Evolutionary conservation across 768 basidiomycete species (phyloP), one percentile per base, ranked within the genome.

Genomic region (Tulasnella sp.): DNA sequence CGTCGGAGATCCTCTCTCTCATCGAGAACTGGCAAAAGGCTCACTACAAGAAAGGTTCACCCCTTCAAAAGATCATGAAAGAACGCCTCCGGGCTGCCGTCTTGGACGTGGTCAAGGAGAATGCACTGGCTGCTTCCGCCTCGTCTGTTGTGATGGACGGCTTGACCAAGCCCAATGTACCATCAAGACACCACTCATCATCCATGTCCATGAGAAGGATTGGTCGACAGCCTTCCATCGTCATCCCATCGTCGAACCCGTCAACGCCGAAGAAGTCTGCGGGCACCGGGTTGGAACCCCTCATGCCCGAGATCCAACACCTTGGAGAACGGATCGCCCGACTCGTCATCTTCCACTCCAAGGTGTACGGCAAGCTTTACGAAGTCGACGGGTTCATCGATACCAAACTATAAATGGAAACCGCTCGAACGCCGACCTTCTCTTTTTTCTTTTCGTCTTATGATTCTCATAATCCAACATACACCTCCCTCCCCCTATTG

Each of bases 311-410:
- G 82, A 88, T 92, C 71, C 85, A 85, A 39, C 85, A 87, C 22
- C 87, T 96, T 70, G 88, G 88, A 37, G 90, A 92, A 80, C 89
- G 91, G 80, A 86, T 94, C 42, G 87, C 90, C 64, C 89, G 90
- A 77, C 86, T 96, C 73, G 90, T 90, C 2, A 84, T 88, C 68
- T 89, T 93, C 79, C 92, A 95, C 82, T 85, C 93, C 72, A 88
- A 89, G 78, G 89, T 92, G 72, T 94, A 92, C 82, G 84, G 91
- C 45, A 87, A 88, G n/a, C 82, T 93, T 75, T 95, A 95, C 83
- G 90, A 92, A 82, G 87, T 88, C 79, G 87, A 89, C 78, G 88
- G 86, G 54, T 90, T 90, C 81, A 83, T 87, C n/a, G 74, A 75
- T 54, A 40, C 72, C 15, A 37, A 40, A 25, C 85, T 90, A 80